Conservation (phyloP, 768 basidiomycete species). For the Amanita pseudoporphyria region DNA sequence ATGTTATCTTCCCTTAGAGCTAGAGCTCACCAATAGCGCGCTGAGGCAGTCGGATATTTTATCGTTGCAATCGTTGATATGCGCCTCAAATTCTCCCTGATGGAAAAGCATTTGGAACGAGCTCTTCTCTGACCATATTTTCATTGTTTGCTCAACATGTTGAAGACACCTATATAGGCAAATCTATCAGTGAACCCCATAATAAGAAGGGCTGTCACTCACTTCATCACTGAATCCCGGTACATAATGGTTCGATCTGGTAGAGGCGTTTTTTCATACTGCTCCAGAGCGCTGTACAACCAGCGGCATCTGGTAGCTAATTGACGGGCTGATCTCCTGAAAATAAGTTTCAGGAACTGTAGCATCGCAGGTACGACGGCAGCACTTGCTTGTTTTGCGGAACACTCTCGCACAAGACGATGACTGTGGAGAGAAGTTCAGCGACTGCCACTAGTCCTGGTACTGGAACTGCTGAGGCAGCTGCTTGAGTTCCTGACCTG, state of each 20-base stretch:
- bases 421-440: constrained; percentile 31
- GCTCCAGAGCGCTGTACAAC: constrained; percentile 29
- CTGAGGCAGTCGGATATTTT: constrained; percentile 36
- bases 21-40: constrained; percentile 32
- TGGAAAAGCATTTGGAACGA: constrained; percentile 33
- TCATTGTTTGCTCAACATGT: constrained; percentile 29
- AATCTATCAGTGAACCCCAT: not conserved
- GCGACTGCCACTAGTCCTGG: constrained; percentile 36
- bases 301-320: constrained; percentile 37
- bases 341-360: constrained; percentile 3
- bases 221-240: constrained; percentile 22
- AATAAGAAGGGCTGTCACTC: not conserved
- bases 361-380: not conserved
- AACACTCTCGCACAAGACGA: constrained; percentile 38
- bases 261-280: constrained; percentile 23
- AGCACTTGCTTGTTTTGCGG: constrained; percentile 33
- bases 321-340: constrained; percentile 32
- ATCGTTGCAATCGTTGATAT: constrained; percentile 36
- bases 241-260: constrained; percentile 22
- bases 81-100: constrained; percentile 32
- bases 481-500: constrained; percentile 25
- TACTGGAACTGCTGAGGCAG: constrained; percentile 37
- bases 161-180: constrained; percentile 11
- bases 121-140: constrained; percentile 31
- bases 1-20: not conserved